Evolutionary conservation across 805 yeast genomes (phyloP).

Genomic region (Starmerella stellata): DNA sequence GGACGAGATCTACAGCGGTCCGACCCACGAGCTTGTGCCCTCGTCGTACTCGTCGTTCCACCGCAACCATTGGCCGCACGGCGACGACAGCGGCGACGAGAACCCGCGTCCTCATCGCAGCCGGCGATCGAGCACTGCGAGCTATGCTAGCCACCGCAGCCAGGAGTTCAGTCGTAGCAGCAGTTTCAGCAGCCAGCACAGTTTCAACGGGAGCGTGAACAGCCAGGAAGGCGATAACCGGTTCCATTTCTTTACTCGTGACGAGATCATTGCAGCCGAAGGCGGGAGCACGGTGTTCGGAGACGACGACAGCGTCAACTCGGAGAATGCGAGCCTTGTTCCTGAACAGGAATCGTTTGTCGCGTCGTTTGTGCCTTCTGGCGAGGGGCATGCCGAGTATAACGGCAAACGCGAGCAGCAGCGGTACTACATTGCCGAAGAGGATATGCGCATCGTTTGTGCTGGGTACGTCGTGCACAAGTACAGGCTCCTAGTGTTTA

Average conservation of each 20-base stretch:
- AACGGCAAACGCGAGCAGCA: constrained; percentile 30
- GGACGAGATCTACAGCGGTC: constrained; percentile 52
- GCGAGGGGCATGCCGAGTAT: constrained; percentile 5
- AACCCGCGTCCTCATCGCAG: not conserved
- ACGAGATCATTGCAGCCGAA: constrained; percentile 70
- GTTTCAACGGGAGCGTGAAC: constrained; percentile 1
- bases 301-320: constrained; percentile 21
- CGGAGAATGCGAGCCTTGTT: not conserved
- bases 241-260: constrained; percentile 67
- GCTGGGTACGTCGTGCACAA: constrained; percentile 62
- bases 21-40: constrained; percentile 51
- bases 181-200: not conserved
- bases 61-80: constrained; percentile 23
- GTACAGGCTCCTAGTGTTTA: constrained; percentile 32
- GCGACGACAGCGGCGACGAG: constrained; percentile 9
- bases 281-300: constrained; percentile 57
- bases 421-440: constrained; percentile 84
- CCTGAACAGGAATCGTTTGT: not conserved
- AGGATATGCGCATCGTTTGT: constrained; percentile 81
- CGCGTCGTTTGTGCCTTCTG: not conserved
- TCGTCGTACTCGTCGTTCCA: constrained; percentile 53
- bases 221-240: constrained; percentile 6
- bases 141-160: constrained; percentile 1
- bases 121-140: not conserved
- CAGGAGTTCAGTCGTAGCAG: not conserved